A percentile compares a stretch with the other conserved stretches of the same genome.
These are phyloP conservation scores for Craterostigma plantagineum DNA, from an alignment of 257 asterid species.

Conservation along the genomic window DNA sequence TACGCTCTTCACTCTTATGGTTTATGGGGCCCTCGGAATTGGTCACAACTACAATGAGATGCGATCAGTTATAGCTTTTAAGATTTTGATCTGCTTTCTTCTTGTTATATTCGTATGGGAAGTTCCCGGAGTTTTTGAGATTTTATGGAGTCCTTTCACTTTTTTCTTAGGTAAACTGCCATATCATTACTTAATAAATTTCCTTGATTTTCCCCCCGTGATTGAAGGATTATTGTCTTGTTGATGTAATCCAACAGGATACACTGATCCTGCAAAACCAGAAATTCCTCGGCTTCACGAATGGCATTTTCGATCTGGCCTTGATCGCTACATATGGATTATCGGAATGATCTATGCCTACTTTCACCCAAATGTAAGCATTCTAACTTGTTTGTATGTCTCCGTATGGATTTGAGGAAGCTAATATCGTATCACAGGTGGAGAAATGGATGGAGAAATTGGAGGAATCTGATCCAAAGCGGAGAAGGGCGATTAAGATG, in stretches of 20 bases:
- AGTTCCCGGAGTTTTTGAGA: constrained; percentile 80
- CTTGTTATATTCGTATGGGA: constrained; percentile 94
- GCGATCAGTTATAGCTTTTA: constrained; percentile 66
- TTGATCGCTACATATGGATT: constrained; percentile 92
- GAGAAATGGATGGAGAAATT: constrained; percentile 96
- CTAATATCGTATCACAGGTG: constrained; percentile 25
- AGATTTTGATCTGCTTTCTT: constrained; percentile 46
- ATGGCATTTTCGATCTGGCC: constrained; percentile 96
- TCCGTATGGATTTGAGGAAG: not conserved
- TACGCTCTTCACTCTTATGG: constrained; percentile 93
- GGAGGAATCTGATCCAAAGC: constrained; percentile 67
- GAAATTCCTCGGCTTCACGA: constrained; percentile 82
- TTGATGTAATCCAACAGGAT: constrained; percentile 26
- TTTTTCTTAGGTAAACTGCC: constrained; percentile 43
- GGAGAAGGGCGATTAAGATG: constrained; percentile 58
- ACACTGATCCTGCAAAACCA: constrained; percentile 84
- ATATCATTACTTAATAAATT: constrained; percentile 8
- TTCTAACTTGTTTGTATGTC: not conserved
- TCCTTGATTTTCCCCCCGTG: not conserved
- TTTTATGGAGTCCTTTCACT: constrained; percentile 73
- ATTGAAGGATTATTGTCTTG: not conserved
- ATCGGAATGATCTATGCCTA: constrained; percentile 89
- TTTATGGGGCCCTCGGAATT: constrained; percentile 93
- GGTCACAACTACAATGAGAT: constrained; percentile 83
- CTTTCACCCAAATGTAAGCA: constrained; percentile 73